phyloP scores from a whole-genome alignment of 345 rosid species.

The Euclidium syriacum region DNA sequence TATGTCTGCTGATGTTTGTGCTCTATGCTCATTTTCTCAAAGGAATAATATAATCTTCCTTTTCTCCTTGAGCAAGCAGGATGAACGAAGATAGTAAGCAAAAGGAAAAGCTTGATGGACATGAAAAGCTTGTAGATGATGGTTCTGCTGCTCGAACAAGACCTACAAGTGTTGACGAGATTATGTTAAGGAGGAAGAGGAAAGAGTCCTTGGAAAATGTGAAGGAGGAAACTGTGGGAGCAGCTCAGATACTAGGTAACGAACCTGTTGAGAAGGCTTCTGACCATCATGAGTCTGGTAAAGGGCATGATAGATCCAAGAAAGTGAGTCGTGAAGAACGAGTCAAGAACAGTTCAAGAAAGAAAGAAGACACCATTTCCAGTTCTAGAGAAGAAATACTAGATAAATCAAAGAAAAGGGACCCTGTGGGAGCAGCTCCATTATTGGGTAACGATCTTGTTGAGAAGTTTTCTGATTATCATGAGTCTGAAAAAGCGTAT shows the following conservation, averaged over 20 bases:
- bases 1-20: not conserved
- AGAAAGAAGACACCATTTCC: slow-evolving; percentile 26
- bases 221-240: slow-evolving; percentile 27
- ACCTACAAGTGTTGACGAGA: slow-evolving; percentile 73
- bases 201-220: slow-evolving; percentile 41
- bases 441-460: slow-evolving; percentile 13
- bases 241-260: slow-evolving; percentile 18
- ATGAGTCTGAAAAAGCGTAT: slow-evolving; percentile 28
- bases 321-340: slow-evolving; percentile 29
- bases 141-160: slow-evolving; percentile 90
- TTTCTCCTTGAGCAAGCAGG: slow-evolving; percentile 11
- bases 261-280: slow-evolving; percentile 30
- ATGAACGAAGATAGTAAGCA: slow-evolving; percentile 51
- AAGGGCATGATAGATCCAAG: slow-evolving; percentile 24
- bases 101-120: slow-evolving; percentile 37
- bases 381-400: slow-evolving; percentile 26
- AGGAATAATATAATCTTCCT: not conserved
- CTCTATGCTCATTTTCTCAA: not conserved
- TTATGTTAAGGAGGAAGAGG: slow-evolving; percentile 60
- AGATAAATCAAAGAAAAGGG: slow-evolving; percentile 15
- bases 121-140: slow-evolving; percentile 29
- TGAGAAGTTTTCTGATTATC: slow-evolving; percentile 32
- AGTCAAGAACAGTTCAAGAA: slow-evolving; percentile 31
- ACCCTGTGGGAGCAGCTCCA: slow-evolving; percentile 22
- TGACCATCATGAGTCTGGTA: slow-evolving; percentile 30